Percentiles rank a stretch among this genome's conserved stretches.
These are phyloP conservation scores for Phyllosticta paracitricarpa DNA, from an alignment of 2,329 filamentous ascomycete genomes.

Conservation along the genomic window DNA sequence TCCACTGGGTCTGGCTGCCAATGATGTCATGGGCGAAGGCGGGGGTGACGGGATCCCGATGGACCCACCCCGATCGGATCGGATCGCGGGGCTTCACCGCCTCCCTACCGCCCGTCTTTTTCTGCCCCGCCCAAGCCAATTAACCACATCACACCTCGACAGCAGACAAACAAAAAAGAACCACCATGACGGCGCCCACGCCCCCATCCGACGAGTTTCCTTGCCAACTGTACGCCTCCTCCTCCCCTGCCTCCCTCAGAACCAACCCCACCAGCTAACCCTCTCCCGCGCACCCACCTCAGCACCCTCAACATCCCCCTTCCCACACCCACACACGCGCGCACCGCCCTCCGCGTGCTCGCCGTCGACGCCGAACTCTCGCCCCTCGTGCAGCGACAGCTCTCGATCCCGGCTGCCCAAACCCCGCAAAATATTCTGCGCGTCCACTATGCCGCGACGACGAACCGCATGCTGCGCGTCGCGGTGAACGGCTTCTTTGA, in stretches of 20 bases:
- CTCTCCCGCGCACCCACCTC: slow-evolving; percentile 1
- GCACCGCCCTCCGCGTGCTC: slow-evolving; percentile 63
- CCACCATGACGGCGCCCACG: background rate
- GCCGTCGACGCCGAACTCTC: slow-evolving; percentile 86
- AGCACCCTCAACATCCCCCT: slow-evolving; percentile 73
- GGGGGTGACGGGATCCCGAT: too few relatives aligned
- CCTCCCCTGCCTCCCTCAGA: background rate
- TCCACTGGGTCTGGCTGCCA: too few relatives aligned
- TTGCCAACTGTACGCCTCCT: slow-evolving; percentile 27
- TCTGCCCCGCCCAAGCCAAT: too few relatives aligned
- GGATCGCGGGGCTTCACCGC: too few relatives aligned
- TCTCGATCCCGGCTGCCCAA: slow-evolving; percentile 41
- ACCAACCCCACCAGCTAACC: background rate
- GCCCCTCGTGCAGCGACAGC: slow-evolving; percentile 63
- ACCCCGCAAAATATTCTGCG: slow-evolving; percentile 36
- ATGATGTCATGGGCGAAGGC: too few relatives aligned
- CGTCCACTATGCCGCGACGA: slow-evolving; percentile 75
- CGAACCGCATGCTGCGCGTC: slow-evolving; percentile 92
- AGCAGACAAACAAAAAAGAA: background rate
- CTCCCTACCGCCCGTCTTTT: too few relatives aligned
- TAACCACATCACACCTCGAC: background rate
- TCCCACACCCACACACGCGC: slow-evolving; percentile 67
- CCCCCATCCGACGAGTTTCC: slow-evolving; percentile 19
- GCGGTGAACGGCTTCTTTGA: slow-evolving; percentile 96
- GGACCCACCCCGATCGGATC: too few relatives aligned